Base-by-base conservation (phyloP, 805 yeast species). In the Nakazawaea pomicola region DNA sequence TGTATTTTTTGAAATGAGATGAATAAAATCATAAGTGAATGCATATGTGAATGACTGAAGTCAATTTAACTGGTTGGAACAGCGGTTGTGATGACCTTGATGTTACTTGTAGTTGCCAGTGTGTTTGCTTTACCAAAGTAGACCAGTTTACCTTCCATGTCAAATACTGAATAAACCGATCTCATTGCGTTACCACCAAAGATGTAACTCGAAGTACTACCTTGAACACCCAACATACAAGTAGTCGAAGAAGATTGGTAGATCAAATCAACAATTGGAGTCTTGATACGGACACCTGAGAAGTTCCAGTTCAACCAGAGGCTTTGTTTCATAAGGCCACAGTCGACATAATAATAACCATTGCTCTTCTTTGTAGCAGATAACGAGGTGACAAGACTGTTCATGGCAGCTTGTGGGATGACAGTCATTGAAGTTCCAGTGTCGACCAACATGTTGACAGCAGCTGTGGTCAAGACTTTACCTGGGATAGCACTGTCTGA, bases 161-260 rank as follows among this genome's bases (percentile, higher is more conserved):
- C 80, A 53, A 69, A 78, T 9, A 78, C 82, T 15, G 78, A 67
- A 55, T 79, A 81, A 3, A 79, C 77, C 47, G 68, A 64, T 41
- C 83, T 65, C 49, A 83, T 60, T 54, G 82, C 75, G 38, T 72
- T 70, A 53, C 79, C 87, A 11, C 90, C 90, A 24, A 82, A 62
- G 36, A 78, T 62, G 12, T 58, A 50, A 16, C 7, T 23, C 10
- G n/a, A 17, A 14, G 10, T 15, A 29, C 27, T 27, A 12, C 37
- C 30, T 15, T 17, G 19, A 15, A 36, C 38, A 14, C 41, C 39
- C 9, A 41, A 32, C 17, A 33, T 16, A 38, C 41, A 37, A 14
- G 20, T 8, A 28, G 37, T 21, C 11, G 40, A 16, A 18, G 45
- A 36, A 15, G 28, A 24, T 51, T 44, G 17, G 33, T 38, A 30